A percentile compares a stretch with the other conserved stretches of the same genome.
Conservation (phyloP, 129 eudicot genomes). For the Helichrysum umbraculigerum region DNA sequence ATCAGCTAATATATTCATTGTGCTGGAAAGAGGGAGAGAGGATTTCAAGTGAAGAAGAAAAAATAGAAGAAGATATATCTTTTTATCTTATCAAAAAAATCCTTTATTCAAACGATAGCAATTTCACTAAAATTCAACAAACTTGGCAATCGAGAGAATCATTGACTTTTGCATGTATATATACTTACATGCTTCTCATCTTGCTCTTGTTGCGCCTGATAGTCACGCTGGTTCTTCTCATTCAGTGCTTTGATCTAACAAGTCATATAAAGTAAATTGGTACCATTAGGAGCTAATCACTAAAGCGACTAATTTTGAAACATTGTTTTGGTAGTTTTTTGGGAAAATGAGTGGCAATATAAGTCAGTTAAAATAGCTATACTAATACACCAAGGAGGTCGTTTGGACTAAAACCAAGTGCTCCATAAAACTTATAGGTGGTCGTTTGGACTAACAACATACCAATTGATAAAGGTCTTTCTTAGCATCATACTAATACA, state of each 20-base stretch:
- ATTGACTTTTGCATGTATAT: neutral
- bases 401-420: neutral
- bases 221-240: conserved; percentile 86
- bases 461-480: neutral
- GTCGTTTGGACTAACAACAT: neutral
- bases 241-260: conserved; percentile 78
- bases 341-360: too few relatives aligned
- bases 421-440: neutral
- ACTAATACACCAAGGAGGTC: neutral
- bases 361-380: neutral
- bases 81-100: neutral
- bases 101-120: conserved; percentile 2
- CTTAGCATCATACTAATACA: neutral
- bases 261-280: conserved; percentile 18
- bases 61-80: neutral
- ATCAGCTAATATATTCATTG: neutral
- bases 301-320: neutral
- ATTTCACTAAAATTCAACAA: neutral
- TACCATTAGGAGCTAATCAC: conserved; percentile 5
- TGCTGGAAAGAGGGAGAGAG: neutral
- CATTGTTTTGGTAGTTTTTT: neutral
- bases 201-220: conserved; percentile 74
- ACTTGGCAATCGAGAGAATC: neutral
- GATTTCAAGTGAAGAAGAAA: conserved; percentile 1
- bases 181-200: conserved; percentile 84